Evolutionary conservation across 495 filamentous ascomycete species (phyloP), one percentile per base, ranked within the genome.

Genomic region (Sporormia fimetaria): DNA sequence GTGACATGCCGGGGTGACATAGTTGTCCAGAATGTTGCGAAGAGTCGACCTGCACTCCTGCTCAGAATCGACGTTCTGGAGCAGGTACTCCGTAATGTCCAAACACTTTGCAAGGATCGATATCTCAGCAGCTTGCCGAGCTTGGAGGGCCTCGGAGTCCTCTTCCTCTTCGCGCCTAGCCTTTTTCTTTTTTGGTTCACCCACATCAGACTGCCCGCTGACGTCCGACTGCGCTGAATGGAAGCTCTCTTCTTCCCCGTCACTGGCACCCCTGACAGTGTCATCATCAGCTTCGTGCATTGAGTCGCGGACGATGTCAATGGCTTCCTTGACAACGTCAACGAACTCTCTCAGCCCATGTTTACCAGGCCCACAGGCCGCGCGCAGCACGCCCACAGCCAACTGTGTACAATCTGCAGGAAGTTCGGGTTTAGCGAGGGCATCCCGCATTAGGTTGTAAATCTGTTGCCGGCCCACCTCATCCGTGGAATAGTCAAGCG

Each of bases 21-120:
- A 73, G 54, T 92, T 95, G 60, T 99, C 95, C 28, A 96, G 69
- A 83, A 95, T 94, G 21, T 83, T 82, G 2, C 93, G 83, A 10
- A 99, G 64, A 53, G 92, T 76, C 43, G 77, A 75, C 59, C 94
- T 94, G 31, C 82, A 67, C 59, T 94, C 87, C 21, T 96, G 67
- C 40, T 80, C 76, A 15, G 85, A 82, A 37, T 81, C 66, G 1
- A 95, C 82, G 52, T 94, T 90, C 57, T 92, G 75, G 28, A 99
- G 70, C 87, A 94, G 94, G 67, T 85, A 96, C 53, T 92, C 86
- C 16, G 92, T 87, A 51, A 99, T 94, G 55, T 95, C 84, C 24
- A 99, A 71, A 63, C 90, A 95, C 60, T 96, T 95, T 76, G 94
- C 84, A 65, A 96, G 95, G 54, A 96, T 80, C 67, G 93, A 76